Evolutionary conservation across 331 rosid species (phyloP), one percentile per base, ranked within the genome.

Genomic region (Malus hybrid): DNA sequence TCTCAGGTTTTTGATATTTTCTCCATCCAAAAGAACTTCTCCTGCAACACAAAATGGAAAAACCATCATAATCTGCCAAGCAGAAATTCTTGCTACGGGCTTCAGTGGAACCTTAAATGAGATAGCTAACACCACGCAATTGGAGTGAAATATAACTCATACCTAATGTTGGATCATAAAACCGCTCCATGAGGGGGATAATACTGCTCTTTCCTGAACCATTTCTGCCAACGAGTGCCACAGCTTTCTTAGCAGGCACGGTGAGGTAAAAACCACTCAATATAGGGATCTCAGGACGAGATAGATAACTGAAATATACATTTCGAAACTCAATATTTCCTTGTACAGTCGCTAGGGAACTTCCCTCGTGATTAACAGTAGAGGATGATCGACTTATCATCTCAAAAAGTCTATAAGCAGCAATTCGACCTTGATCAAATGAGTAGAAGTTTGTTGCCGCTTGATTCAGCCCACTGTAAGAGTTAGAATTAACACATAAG

Each of bases 141-240:
- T 9, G 46, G 46, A 58, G 66, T 60, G 33, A 26, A 46, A 56
- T 71, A 60, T 13, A 42, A 82, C 65, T 42, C 73, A 70, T 77
- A 95, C 99, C 99, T 87, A 95, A 84, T 70, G 99, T 95, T 72
- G 99, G 99, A 83, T 95, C 98, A 78, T 95, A 95, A 84, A 95
- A 95, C 79, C 98, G 88, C 87, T 95, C 99, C 99, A 95, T 95
- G 58, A 95, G 98, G 63, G 99, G 99, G 82, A 95, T 92, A 80
- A 95, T 95, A 82, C 99, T 95, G 79, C 99, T 95, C 80, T 95
- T 95, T 73, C 99, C 99, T 69, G 99, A 95, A 70, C 99, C 99
- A 87, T 92, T 95, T 82, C 97, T 89, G 79, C 99, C 99, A 46
- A 95, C 99, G 68, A 95, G 99, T 74, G 99, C 99, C 83, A 95